Percentiles rank a stretch among this genome's conserved stretches.
Evolutionary conservation across 768 basidiomycete species (phyloP).

Genomic region (Tylopilus vinaceipallidus): DNA sequence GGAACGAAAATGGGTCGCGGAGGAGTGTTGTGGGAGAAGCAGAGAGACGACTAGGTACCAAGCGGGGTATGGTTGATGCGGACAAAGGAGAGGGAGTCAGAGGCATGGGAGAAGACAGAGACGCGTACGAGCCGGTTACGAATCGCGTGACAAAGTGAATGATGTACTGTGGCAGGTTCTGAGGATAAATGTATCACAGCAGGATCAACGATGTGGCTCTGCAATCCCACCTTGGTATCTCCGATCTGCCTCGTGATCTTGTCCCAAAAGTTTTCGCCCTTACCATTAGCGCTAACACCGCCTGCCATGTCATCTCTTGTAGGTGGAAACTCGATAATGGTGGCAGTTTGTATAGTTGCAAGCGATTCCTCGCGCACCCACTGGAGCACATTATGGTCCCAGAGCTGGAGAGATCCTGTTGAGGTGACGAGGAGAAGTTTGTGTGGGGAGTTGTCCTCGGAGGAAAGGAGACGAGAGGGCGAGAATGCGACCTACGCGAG

Average conservation of each 20-base stretch:
- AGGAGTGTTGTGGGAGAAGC: conserved; percentile 39
- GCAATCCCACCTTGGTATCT: conserved; percentile 51
- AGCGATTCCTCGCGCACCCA: conserved; percentile 87
- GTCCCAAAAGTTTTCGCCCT: conserved; percentile 45
- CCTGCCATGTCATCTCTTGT: conserved; percentile 24
- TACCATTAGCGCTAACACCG: not conserved
- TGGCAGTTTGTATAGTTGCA: conserved; percentile 56
- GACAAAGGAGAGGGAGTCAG: not conserved
- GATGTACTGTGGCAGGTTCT: conserved; percentile 74
- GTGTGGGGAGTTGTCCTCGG: conserved; percentile 36
- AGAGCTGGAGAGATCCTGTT: conserved; percentile 76
- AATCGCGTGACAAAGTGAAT: conserved; percentile 69
- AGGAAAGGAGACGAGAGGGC: conserved; percentile 40
- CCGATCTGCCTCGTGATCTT: conserved; percentile 55
- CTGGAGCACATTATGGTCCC: conserved; percentile 55
- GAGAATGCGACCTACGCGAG: conserved; percentile 49
- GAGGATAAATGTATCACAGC: not conserved
- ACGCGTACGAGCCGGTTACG: conserved; percentile 62
- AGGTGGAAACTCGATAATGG: conserved; percentile 80
- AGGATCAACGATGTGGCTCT: not conserved
- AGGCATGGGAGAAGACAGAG: conserved; percentile 39
- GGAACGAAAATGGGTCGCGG: conserved; percentile 84
- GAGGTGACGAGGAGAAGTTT: conserved; percentile 58
- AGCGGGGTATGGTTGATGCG: conserved; percentile 18
- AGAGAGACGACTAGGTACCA: conserved; percentile 23